Percentiles rank a stretch among this genome's conserved stretches.
These are phyloP conservation scores for Psilocybe cubensis DNA, from an alignment of 768 basidiomycete genomes.

Conservation along the genomic window DNA sequence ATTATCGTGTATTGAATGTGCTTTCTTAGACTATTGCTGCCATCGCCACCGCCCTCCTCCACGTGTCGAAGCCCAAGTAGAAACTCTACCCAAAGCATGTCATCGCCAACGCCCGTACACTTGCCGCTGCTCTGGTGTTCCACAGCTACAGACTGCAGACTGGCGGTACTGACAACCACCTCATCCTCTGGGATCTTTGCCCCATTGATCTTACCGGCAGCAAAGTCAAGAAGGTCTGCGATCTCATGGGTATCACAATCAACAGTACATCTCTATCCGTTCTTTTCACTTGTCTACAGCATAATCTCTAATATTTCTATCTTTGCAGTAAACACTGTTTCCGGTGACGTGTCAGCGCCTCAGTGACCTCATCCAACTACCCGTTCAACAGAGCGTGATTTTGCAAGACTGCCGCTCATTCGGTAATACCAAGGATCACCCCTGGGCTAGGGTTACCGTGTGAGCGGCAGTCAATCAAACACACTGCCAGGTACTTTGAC, in stretches of 20 bases:
- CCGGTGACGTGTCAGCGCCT: conserved; percentile 94
- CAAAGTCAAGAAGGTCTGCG: conserved; percentile 98
- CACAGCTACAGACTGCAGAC: conserved; percentile 97
- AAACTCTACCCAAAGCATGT: conserved; percentile 94
- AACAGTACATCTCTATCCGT: conserved; percentile 64
- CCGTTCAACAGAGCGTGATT: no score
- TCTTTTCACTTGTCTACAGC: neutral
- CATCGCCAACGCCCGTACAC: conserved; percentile 81
- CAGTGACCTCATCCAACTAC: no score
- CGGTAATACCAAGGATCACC: no score
- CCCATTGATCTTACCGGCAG: conserved; percentile 95
- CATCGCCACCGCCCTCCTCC: conserved; percentile 72
- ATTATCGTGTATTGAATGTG: neutral
- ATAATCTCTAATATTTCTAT: neutral
- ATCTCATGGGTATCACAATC: conserved; percentile 94
- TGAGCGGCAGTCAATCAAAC: no score
- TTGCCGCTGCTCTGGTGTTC: conserved; percentile 77
- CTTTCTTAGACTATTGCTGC: conserved; percentile 87
- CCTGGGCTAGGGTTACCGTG: no score
- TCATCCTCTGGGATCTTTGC: conserved; percentile 96
- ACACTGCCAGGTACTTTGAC: no score
- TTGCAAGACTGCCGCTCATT: no score
- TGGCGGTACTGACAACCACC: conserved; percentile 95
- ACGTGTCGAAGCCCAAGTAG: conserved; percentile 71
- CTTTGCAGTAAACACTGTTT: conserved; percentile 87